These are phyloP conservation scores for Sicyos edulis DNA, from an alignment of 306 rosid species.

Conservation along the genomic window DNA sequence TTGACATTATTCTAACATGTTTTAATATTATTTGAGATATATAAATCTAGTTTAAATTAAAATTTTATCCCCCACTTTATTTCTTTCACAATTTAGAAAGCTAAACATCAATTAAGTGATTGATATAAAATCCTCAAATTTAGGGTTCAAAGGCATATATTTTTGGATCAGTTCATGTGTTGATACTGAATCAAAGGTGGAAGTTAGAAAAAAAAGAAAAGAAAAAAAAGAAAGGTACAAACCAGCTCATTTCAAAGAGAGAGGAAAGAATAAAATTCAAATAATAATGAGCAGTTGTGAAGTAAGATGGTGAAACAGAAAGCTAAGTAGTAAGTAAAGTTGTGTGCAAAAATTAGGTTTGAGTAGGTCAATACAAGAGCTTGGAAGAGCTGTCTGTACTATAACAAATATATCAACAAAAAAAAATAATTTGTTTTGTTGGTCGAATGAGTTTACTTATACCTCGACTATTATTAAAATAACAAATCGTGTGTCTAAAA, in stretches of 20 bases:
- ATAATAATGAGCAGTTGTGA: neutral
- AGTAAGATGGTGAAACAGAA: conserved; percentile 7
- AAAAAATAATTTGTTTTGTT: neutral
- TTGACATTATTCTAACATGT: too few relatives aligned
- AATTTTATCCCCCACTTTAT: neutral
- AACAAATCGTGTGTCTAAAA: too few relatives aligned
- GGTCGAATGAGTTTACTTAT: too few relatives aligned
- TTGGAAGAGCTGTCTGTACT: conserved; percentile 19
- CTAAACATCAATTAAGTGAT: neutral
- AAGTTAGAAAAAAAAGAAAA: neutral
- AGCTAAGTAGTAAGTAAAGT: conserved; percentile 1
- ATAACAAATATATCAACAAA: neutral
- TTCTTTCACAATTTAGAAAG: neutral
- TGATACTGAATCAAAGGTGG: neutral
- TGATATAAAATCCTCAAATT: neutral
- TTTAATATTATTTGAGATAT: too few relatives aligned
- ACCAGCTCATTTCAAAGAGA: neutral
- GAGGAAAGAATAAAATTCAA: neutral
- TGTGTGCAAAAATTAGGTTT: conserved; percentile 3
- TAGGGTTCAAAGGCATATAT: neutral
- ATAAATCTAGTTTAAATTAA: neutral
- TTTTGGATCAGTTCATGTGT: conserved; percentile 6
- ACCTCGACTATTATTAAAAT: too few relatives aligned
- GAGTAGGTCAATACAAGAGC: conserved; percentile 9
- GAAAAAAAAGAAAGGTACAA: neutral